Evolutionary conservation across 1,284 basidiomycete species (phyloP).

Genomic region (Ceratobasidium sp.): DNA sequence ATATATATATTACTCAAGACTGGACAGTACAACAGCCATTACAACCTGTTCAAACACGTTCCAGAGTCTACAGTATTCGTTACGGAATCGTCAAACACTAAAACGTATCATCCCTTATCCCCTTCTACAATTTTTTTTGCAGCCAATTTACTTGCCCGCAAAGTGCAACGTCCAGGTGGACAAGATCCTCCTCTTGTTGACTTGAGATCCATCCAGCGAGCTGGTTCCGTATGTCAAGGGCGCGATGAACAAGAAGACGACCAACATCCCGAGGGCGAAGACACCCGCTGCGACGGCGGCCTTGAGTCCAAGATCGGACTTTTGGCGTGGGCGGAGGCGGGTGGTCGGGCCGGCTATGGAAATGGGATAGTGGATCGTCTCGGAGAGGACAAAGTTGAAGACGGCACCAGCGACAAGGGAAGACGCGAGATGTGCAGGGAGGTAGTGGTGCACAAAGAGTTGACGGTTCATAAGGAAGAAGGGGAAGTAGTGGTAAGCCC

Average conservation of each 20-base stretch:
- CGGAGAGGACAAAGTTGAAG: constrained; percentile 89
- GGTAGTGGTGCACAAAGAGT: constrained; percentile 96
- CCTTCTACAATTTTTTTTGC: background rate
- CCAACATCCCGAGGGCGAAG: constrained; percentile 67
- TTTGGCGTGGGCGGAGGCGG: constrained; percentile 63
- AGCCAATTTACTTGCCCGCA: constrained; percentile 53
- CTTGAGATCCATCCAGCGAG: constrained; percentile 80
- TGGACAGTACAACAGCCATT: constrained; percentile 18
- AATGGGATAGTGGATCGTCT: constrained; percentile 92
- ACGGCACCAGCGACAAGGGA: constrained; percentile 91
- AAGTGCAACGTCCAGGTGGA: constrained; percentile 86
- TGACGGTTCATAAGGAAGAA: constrained; percentile 99
- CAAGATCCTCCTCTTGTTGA: constrained; percentile 73
- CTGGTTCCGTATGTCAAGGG: constrained; percentile 93
- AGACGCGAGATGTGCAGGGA: constrained; percentile 92
- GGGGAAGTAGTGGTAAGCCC: constrained; percentile 95
- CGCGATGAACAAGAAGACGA: constrained; percentile 75
- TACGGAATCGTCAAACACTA: background rate
- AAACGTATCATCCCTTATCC: background rate
- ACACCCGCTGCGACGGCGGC: constrained; percentile 61
- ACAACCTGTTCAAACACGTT: constrained; percentile 15
- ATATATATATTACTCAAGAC: constrained; percentile 27
- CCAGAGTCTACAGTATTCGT: background rate
- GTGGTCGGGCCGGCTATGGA: constrained; percentile 69
- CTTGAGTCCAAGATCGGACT: constrained; percentile 75